phyloP scores from a whole-genome alignment of 257 asterid genomes.

The Solanum piurae region DNA sequence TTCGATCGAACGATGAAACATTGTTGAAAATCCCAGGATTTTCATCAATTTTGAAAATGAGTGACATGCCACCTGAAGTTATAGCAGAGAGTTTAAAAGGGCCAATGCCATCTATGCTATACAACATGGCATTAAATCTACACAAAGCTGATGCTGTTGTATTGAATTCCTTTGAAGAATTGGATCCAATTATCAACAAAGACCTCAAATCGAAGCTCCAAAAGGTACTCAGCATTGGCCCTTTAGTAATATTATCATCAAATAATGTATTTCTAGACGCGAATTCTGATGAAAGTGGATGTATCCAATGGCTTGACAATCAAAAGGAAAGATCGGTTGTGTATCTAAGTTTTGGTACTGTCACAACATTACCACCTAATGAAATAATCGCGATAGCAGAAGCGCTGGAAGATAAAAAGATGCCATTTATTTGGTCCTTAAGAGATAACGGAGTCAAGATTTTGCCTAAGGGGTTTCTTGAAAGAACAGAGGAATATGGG shows the following conservation, averaged over 20 bases:
- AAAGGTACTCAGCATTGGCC: slow-evolving; percentile 14
- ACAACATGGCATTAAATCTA: slow-evolving; percentile 44
- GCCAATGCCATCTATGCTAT: slow-evolving; percentile 32
- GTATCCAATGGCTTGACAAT: slow-evolving; percentile 8
- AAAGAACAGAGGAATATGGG: slow-evolving; percentile 28
- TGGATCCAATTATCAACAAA: slow-evolving; percentile 3
- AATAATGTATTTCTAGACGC: neutral
- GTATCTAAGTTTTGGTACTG: slow-evolving; percentile 66
- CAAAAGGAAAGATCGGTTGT: slow-evolving; percentile 23
- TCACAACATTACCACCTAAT: slow-evolving; percentile 26
- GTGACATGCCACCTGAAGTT: slow-evolving; percentile 55
- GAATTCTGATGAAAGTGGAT: slow-evolving; percentile 10
- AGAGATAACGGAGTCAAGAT: slow-evolving; percentile 8
- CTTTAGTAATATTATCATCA: slow-evolving; percentile 3
- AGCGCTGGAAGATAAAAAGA: slow-evolving; percentile 35
- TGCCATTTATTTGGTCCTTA: slow-evolving; percentile 64
- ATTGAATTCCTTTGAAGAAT: slow-evolving; percentile 14
- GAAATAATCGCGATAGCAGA: slow-evolving; percentile 46
- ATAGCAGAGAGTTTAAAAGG: slow-evolving; percentile 21
- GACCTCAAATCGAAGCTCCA: slow-evolving; percentile 16
- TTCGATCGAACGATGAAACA: slow-evolving; percentile 11
- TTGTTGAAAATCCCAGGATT: slow-evolving; percentile 47
- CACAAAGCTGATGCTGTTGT: slow-evolving; percentile 34
- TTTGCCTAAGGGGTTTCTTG: slow-evolving; percentile 43
- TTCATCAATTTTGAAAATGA: slow-evolving; percentile 5